Conservation (phyloP, 2,329 filamentous ascomycete species). For the Verticillium longisporum region DNA sequence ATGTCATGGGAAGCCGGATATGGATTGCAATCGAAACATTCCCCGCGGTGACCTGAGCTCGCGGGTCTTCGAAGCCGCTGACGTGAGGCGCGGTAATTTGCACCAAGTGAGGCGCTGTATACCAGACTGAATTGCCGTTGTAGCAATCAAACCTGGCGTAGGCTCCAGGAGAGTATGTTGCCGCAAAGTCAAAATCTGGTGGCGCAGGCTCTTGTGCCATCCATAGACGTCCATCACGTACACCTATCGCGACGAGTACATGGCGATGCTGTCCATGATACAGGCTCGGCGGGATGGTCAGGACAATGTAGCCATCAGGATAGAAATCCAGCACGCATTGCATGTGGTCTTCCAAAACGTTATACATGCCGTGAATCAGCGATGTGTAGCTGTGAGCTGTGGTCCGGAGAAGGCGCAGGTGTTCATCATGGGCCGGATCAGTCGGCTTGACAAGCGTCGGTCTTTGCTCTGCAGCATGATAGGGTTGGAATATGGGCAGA, state of each 20-base stretch:
- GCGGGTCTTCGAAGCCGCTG: background rate
- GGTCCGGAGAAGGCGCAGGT: background rate
- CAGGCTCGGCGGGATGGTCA: background rate
- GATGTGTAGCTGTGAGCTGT: background rate
- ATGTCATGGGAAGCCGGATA: background rate
- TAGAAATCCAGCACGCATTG: background rate
- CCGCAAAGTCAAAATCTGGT: background rate
- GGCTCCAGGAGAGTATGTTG: background rate
- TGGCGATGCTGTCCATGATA: background rate
- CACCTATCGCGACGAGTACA: background rate
- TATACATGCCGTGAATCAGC: background rate
- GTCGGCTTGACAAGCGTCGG: background rate
- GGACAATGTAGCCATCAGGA: background rate
- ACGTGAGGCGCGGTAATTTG: background rate
- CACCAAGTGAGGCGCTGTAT: background rate
- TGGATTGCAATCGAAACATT: background rate
- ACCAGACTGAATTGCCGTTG: background rate
- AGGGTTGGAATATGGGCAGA: background rate
- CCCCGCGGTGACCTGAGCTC: background rate
- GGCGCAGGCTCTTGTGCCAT: background rate
- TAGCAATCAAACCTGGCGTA: background rate
- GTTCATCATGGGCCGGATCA: background rate
- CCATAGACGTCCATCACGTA: background rate
- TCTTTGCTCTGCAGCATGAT: background rate
- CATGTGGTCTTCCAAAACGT: background rate